A percentile compares a stretch with the other conserved stretches of the same genome.
Evolutionary conservation across 306 rosid species (phyloP).

Genomic region (Rosa multiflora): DNA sequence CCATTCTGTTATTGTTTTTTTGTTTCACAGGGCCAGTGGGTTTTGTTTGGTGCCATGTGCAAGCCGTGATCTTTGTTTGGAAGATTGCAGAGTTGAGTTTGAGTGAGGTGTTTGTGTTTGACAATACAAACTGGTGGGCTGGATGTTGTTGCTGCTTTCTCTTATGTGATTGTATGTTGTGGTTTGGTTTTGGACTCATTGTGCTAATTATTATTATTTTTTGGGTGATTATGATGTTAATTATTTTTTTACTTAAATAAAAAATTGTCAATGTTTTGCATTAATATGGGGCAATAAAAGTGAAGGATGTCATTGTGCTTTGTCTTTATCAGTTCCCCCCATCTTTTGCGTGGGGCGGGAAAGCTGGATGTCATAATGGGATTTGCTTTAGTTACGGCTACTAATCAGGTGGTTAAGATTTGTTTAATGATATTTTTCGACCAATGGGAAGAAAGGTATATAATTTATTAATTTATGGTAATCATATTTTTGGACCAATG

Average conservation of each 20-base stretch:
- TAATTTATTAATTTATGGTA: neutral
- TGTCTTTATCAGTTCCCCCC: constrained; percentile 8
- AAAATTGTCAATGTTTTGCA: neutral
- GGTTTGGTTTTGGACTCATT: neutral
- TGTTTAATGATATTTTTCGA: neutral
- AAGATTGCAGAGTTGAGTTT: neutral
- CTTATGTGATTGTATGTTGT: neutral
- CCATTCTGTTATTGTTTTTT: neutral
- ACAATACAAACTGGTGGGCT: neutral
- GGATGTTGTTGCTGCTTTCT: neutral
- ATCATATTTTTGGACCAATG: neutral
- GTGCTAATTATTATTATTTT: neutral
- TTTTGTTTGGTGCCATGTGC: constrained; percentile 9
- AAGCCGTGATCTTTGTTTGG: constrained; percentile 6
- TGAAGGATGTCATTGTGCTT: constrained; percentile 2
- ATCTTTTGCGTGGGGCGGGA: constrained; percentile 26
- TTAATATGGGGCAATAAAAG: neutral
- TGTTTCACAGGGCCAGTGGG: neutral
- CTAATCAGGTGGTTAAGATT: constrained; percentile 2
- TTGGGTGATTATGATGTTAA: neutral
- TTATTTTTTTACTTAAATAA: neutral
- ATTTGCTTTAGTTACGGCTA: constrained; percentile 17
- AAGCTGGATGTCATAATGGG: constrained; percentile 28
- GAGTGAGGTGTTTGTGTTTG: neutral
- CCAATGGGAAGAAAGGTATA: neutral